Base-by-base conservation (phyloP, 371 early-diverging fungal genomes). In the Mortierella polycephala region DNA sequence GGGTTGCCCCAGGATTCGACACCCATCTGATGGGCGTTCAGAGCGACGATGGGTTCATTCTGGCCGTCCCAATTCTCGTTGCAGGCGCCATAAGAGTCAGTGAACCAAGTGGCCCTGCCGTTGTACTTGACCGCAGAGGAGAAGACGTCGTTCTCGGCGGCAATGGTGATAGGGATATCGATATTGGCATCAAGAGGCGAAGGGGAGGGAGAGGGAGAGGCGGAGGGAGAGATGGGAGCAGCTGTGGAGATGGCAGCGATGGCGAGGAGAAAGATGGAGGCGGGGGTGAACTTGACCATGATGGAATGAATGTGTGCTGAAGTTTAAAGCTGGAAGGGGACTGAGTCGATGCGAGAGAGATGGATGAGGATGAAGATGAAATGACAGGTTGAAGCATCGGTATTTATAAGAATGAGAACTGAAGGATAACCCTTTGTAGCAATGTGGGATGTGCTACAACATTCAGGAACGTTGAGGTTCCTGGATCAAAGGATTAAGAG, bases 81-180 rank as follows among this genome's bases (percentile, higher is more conserved):
- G 67, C 75, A 75, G 40, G 75, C 45, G 20, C 75, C 75, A 13
- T 75, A 75, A 3, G 59, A 52, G 60, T 59, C 57, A 7, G 70
- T 75, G 67, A 75, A 75, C 75, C 75, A 75, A 51, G 75, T 75
- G 60, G 75, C 75, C 56, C 52, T 69, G 62, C 75, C 75, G 12
- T 37, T n/a, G 63, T 66, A 64, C 53, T 60, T 57, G 67, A 58
- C 52, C 8, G 52, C 44, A 51, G 69, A 49, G 39, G 75, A 51
- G 60, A 64, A 66, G 49, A 45, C 40, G 40, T 64, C 41, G 30
- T 57, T 41, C 20, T 20, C 14, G 21, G 47, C 63, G 18, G 41
- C 37, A 14, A 30, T n/a, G 68, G 55, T 14, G 20, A 50, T 23
- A 18, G 30, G 11, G 50, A 37, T 49, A 18, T 49, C 21, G 53